Base-by-base conservation (phyloP, 257 asterid genomes). In the Lycium barbarum region DNA sequence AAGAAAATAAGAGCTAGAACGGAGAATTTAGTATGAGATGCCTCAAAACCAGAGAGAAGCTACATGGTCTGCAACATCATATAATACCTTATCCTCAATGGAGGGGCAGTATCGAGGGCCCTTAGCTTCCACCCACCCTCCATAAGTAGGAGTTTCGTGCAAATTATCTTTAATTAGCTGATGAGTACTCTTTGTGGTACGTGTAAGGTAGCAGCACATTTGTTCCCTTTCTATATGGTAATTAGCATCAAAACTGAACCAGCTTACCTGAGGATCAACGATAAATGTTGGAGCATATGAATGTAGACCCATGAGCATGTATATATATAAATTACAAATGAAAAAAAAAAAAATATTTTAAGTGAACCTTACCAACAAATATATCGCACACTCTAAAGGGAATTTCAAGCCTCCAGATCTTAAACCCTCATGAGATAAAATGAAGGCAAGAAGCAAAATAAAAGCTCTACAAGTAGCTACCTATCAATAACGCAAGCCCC, bases 41-140 rank as follows among this genome's bases (percentile, higher is more conserved):
- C 45, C 45, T 55, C 63, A 43, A 51, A 58, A 71, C 70, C 65
- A 83, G 47, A 78, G 36, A 54, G 74, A 74, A 83, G 18, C 66
- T 78, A 55, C 51, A 87, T 53, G 51, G 14, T 66, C 51, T 47
- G 83, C 43, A 68, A 55, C 54, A 84, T 79, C 80, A 55, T 14
- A 92, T 14, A 71, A 33, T 85, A 96, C 99, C 97, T 96, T 96
- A 85, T 96, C 99, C 91, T 96, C 99, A 82, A 96, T 96, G 85
- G 99, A 92, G 84, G 99, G 99, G 95, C 99, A 96, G 92, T 96
- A 96, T 87, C 99, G 95, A 87, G 99, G 99, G 80, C 99, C 99
- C 92, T 93, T 96, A 61, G 99, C 97, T 88, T 93, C 98, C 84
- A 96, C 98, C 99, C 99, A 96, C 83, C 99, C 99, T 87, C 99